Evolutionary conservation across 2,329 filamentous ascomycete species (phyloP).

Genomic region (Clarireedia hainanense): DNA sequence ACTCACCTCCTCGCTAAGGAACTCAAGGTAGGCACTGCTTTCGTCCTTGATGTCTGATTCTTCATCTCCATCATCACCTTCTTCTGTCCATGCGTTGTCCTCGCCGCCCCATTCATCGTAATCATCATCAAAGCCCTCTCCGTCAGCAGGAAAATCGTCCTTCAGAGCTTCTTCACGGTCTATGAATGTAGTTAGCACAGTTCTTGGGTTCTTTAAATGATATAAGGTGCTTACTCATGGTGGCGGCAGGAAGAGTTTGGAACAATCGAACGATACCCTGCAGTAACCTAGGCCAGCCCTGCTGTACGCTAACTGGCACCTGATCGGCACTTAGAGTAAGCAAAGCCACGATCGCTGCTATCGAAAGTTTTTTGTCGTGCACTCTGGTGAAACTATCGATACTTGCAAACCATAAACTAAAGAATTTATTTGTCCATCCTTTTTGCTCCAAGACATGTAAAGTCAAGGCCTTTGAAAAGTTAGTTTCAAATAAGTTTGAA

Average conservation of each 20-base stretch:
- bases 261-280: constrained; percentile 81
- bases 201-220: constrained; percentile 12
- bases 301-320: constrained; percentile 85
- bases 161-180: constrained; percentile 87
- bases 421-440: constrained; percentile 97
- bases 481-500: neutral
- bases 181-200: constrained; percentile 27
- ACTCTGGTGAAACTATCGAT: constrained; percentile 91
- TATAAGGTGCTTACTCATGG: constrained; percentile 54
- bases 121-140: constrained; percentile 56
- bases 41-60: constrained; percentile 70
- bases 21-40: constrained; percentile 89
- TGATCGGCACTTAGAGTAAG: constrained; percentile 72
- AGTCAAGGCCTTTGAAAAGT: constrained; percentile 47
- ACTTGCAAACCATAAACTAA: constrained; percentile 94
- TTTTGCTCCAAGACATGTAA: constrained; percentile 84
- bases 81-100: constrained; percentile 73
- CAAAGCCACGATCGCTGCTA: constrained; percentile 83
- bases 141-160: constrained; percentile 72
- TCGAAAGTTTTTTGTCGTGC: constrained; percentile 97
- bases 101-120: constrained; percentile 71
- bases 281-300: constrained; percentile 88
- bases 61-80: constrained; percentile 49
- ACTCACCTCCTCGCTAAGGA: constrained; percentile 80
- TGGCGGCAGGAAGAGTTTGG: constrained; percentile 77